These are phyloP conservation scores for Fomitiporia mediterranea DNA, from an alignment of 1,284 basidiomycete species.

Conservation along the genomic window DNA sequence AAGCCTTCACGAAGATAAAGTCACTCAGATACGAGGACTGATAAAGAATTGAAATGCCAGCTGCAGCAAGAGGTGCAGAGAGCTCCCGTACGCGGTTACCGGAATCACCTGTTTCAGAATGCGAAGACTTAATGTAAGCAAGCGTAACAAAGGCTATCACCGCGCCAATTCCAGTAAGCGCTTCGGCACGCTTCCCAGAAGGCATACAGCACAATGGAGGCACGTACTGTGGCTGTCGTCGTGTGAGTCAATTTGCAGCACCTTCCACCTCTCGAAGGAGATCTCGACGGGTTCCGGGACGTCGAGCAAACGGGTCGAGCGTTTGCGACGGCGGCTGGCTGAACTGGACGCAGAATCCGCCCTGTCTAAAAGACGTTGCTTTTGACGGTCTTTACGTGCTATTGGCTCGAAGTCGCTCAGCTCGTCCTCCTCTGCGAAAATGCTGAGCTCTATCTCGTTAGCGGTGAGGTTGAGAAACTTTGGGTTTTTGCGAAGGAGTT, in stretches of 20 bases:
- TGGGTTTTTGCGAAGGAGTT: constrained; percentile 60
- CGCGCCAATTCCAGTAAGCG: background rate
- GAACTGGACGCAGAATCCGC: constrained; percentile 31
- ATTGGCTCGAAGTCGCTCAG: constrained; percentile 58
- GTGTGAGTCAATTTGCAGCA: constrained; percentile 74
- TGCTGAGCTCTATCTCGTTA: constrained; percentile 69
- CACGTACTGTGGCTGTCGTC: constrained; percentile 56
- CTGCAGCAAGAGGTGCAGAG: constrained; percentile 71
- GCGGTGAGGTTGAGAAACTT: constrained; percentile 70
- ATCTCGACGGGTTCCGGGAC: constrained; percentile 42
- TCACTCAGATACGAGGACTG: constrained; percentile 84
- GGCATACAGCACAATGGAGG: background rate
- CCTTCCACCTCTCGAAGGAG: constrained; percentile 66
- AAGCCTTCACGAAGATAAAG: constrained; percentile 75
- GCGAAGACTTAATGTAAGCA: constrained; percentile 2
- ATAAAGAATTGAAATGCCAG: constrained; percentile 80
- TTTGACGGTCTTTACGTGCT: constrained; percentile 52
- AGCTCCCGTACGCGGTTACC: constrained; percentile 74
- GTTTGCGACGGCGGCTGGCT: constrained; percentile 26
- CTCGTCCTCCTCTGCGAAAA: constrained; percentile 59
- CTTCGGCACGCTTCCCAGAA: background rate
- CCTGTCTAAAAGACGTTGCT: constrained; percentile 33
- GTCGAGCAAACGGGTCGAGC: constrained; percentile 15
- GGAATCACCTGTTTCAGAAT: constrained; percentile 47
- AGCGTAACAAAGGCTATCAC: background rate